These are phyloP conservation scores for Fusarium verrucosum DNA, from an alignment of 2,329 filamentous ascomycete genomes.

Conservation along the genomic window DNA sequence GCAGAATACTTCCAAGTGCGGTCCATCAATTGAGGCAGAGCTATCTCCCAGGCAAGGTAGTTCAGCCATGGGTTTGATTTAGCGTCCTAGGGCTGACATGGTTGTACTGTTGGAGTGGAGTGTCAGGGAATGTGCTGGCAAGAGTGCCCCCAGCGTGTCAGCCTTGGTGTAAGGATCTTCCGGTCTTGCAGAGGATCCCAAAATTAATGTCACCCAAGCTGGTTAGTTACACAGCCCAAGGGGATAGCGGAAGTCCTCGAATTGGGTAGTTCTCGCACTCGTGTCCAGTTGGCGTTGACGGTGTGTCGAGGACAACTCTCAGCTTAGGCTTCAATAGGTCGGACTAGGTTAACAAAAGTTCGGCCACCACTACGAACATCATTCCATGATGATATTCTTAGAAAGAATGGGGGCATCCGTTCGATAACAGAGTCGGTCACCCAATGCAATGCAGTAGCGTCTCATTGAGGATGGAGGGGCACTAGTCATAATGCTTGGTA, in stretches of 20 bases:
- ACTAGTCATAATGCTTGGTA: background rate
- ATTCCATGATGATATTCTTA: constrained; percentile 21
- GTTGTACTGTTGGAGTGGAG: constrained; percentile 23
- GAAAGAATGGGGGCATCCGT: constrained; percentile 2
- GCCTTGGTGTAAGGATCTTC: constrained; percentile 21
- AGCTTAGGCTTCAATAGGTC: constrained; percentile 22
- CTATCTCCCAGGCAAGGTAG: background rate
- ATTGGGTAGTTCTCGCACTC: constrained; percentile 7
- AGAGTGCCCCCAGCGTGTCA: constrained; percentile 15
- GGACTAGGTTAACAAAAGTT: constrained; percentile 27
- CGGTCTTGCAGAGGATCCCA: constrained; percentile 6
- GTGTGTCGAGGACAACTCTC: constrained; percentile 3
- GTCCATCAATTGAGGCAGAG: background rate
- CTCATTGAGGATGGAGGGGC: background rate
- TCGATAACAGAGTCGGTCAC: background rate
- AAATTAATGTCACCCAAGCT: constrained; percentile 26
- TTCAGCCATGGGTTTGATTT: constrained; percentile 18
- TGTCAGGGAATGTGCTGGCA: constrained; percentile 3
- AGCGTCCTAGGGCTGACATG: constrained; percentile 44
- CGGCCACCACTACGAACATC: constrained; percentile 27
- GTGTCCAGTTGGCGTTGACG: constrained; percentile 2
- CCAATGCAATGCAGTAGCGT: background rate
- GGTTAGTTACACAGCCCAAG: constrained; percentile 13
- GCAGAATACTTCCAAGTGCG: background rate
- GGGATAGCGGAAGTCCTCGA: constrained; percentile 11